Percentiles rank a stretch among this genome's conserved stretches.
Evolutionary conservation across 768 basidiomycete species (phyloP).

Genomic region (Lepiota brunneoincarnata): DNA sequence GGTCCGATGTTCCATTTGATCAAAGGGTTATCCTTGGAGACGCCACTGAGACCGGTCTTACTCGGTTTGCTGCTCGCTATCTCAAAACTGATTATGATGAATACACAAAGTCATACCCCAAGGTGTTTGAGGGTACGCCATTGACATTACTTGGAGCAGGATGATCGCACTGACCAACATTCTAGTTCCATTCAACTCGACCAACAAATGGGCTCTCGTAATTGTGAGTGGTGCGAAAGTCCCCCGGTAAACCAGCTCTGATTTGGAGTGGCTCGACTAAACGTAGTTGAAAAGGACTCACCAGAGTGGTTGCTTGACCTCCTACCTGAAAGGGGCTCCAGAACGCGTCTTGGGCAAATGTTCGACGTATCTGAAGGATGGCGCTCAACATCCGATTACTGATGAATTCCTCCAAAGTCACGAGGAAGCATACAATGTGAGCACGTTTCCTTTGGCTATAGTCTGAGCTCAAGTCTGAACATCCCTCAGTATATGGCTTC

Average conservation of each 20-base stretch:
- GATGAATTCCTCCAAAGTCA: conserved; percentile 53
- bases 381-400: conserved; percentile 43
- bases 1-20: conserved; percentile 57
- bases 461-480: not conserved
- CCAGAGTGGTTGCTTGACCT: conserved; percentile 41
- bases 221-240: conserved; percentile 40
- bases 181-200: conserved; percentile 67
- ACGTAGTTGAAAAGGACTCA: conserved; percentile 55
- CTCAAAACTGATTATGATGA: conserved; percentile 50
- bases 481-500: conserved; percentile 66
- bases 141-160: not conserved
- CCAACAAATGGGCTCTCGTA: conserved; percentile 72
- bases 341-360: conserved; percentile 68
- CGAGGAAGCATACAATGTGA: conserved; percentile 60
- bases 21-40: conserved; percentile 64
- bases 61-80: conserved; percentile 61
- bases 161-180: not conserved
- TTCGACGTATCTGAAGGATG: conserved; percentile 55
- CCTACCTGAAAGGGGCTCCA: conserved; percentile 68
- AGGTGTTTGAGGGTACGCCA: conserved; percentile 57
- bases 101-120: conserved; percentile 46
- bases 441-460: conserved; percentile 13
- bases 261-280: conserved; percentile 5
- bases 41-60: conserved; percentile 74
- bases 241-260: not conserved